Percentiles rank a stretch among this genome's conserved stretches.
Conservation (phyloP, 805 yeast species). For the Wickerhamomyces silvicola region DNA sequence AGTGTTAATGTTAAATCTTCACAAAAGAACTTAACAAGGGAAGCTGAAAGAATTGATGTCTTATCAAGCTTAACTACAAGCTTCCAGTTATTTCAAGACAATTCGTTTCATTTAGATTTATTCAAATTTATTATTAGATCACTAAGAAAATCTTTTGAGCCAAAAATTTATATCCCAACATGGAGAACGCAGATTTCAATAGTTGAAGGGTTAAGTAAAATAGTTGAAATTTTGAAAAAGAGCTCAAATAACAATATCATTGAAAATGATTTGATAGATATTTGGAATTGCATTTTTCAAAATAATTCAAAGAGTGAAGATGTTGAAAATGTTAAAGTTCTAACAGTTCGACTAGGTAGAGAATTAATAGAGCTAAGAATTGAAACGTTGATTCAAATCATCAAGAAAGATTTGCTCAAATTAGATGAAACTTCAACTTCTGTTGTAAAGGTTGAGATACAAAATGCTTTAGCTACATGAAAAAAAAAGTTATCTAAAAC, state of each 20-base stretch:
- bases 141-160: slow-evolving; percentile 23
- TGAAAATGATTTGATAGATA: slow-evolving; percentile 5
- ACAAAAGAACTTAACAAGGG: slow-evolving; percentile 38
- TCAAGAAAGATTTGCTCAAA: slow-evolving; percentile 20
- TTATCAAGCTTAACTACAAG: slow-evolving; percentile 31
- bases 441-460: slow-evolving; percentile 34
- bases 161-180: slow-evolving; percentile 30
- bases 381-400: slow-evolving; percentile 8
- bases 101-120: slow-evolving; percentile 14
- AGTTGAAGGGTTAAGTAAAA: slow-evolving; percentile 32
- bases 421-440: slow-evolving; percentile 40
- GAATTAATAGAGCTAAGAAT: slow-evolving; percentile 14
- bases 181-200: slow-evolving; percentile 56
- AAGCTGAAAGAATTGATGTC: slow-evolving; percentile 37
- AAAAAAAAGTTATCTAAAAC: neutral
- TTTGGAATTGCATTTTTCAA: slow-evolving; percentile 22
- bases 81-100: slow-evolving; percentile 20
- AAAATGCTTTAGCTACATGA: slow-evolving; percentile 5
- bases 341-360: slow-evolving; percentile 34
- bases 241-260: slow-evolving; percentile 4
- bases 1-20: slow-evolving; percentile 32
- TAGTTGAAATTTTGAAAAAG: slow-evolving; percentile 13
- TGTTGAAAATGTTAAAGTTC: slow-evolving; percentile 56
- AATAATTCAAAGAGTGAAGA: slow-evolving; percentile 32
- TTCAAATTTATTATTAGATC: slow-evolving; percentile 25